Conservation (phyloP, 352 stramenopile species). For the Phytophthora crassamura region DNA sequence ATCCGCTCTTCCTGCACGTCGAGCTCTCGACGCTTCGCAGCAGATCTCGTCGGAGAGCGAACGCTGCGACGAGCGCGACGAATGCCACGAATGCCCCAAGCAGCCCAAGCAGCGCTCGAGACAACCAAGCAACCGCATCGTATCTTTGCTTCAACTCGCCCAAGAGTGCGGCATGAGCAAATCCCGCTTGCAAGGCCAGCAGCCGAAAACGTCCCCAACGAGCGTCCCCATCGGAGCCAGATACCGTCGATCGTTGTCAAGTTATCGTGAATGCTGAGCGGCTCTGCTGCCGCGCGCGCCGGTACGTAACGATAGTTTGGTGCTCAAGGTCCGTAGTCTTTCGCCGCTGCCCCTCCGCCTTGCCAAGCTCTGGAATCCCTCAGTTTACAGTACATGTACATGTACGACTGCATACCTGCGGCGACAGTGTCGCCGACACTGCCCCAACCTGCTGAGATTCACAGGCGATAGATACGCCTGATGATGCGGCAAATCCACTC, state of each 20-base stretch:
- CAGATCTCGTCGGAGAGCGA: neutral
- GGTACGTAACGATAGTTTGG: too few species aligned
- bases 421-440: too few species aligned
- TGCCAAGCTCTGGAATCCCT: too few species aligned
- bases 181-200: conserved; percentile 13
- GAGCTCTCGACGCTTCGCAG: too few species aligned
- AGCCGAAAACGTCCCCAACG: conserved; percentile 17
- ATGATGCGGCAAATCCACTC: conserved; percentile 8
- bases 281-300: too few species aligned
- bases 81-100: conserved; percentile 4
- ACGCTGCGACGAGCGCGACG: neutral
- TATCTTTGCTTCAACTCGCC: conserved; percentile 26
- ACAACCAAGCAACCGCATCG: conserved; percentile 15
- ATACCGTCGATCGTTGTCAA: conserved; percentile 1
- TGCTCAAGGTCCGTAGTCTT: too few species aligned
- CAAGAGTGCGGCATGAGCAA: conserved; percentile 9
- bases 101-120: conserved; percentile 14
- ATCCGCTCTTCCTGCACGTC: neutral
- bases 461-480: neutral
- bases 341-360: too few species aligned
- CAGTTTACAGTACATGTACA: too few species aligned
- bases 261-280: too few species aligned
- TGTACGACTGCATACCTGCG: too few species aligned
- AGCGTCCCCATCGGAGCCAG: conserved; percentile 12
- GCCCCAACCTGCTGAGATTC: too few species aligned